Evolutionary conservation across 495 filamentous ascomycete genomes (phyloP).

Genomic region (Daldinia bambusicola): DNA sequence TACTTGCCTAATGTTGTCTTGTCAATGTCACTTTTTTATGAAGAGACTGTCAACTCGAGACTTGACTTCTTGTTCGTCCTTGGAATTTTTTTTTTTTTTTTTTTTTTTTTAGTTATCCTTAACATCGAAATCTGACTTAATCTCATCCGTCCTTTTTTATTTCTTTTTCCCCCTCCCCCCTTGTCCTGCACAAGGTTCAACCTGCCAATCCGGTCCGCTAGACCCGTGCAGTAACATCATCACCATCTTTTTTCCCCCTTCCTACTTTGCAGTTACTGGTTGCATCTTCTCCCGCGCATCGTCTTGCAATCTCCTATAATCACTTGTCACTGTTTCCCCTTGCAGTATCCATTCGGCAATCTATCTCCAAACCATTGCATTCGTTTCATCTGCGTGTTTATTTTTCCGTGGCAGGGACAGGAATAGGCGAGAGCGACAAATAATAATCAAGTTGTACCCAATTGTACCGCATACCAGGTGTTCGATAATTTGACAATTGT

Average conservation of each 20-base stretch:
- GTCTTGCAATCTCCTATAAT: constrained; percentile 23
- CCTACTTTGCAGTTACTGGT: constrained; percentile 24
- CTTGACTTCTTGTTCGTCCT: constrained; percentile 12
- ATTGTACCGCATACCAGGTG: constrained; percentile 22
- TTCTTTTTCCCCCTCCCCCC: not conserved
- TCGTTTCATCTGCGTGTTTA: constrained; percentile 36
- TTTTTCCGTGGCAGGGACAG: constrained; percentile 35
- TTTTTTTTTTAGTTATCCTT: not conserved
- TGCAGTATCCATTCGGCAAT: constrained; percentile 27
- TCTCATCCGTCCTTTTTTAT: constrained; percentile 7
- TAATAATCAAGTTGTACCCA: constrained; percentile 30
- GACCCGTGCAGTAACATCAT: constrained; percentile 39
- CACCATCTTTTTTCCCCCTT: constrained; percentile 28
- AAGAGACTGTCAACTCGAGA: constrained; percentile 16
- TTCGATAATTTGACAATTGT: constrained; percentile 28
- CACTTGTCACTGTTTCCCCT: constrained; percentile 22
- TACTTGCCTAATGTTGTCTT: constrained; percentile 11
- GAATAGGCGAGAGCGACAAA: constrained; percentile 31
- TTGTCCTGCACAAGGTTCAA: constrained; percentile 5
- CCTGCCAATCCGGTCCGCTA: constrained; percentile 31
- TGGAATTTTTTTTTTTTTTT: not conserved
- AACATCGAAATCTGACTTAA: constrained; percentile 12
- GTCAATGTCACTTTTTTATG: not conserved
- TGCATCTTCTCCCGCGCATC: constrained; percentile 22
- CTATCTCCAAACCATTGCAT: constrained; percentile 21